Base-by-base conservation (phyloP, 140 eudicot genomes). In the Stevia rebaudiana region DNA sequence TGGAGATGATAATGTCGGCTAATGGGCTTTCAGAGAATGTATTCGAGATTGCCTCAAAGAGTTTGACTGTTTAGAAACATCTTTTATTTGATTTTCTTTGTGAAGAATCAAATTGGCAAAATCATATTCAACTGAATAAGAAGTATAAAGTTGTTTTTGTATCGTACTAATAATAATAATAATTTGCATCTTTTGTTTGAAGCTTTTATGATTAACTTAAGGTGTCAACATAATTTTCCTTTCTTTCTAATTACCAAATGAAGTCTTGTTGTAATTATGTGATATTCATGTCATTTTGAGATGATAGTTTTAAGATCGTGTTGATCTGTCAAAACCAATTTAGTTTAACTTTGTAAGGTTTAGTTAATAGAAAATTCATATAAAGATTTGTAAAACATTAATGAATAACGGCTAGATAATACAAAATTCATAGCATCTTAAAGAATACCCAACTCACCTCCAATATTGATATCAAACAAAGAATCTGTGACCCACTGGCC, bases 11-110 rank as follows among this genome's bases (percentile, higher is more conserved):
- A 11, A 67, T 88, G 79, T 71, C 89, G 0, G 66, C 84, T 3
- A 84, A 92, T 25, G 98, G 98, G 73, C 96, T 92, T 4, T 85
- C 98, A 0, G 96, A 92, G 62, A 92, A 92, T 55, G 96, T 92
- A 18, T 88, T 55, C 6, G 98, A 92, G 84, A 92, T 92, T 49
- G 95, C 98, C 12, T 83, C 96, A 0, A 92, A 88, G 84, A 92
- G 96, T 71, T 87, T 92, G 74, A 95, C 86, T 36, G 87, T 87
- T 71, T 92, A 70, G 79, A 15, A 51, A 3, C 48, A 42, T 25
- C 22, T 11, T 35, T 37, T 21, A 9, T 8, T 36, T 33, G 24
- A 11, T 30, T 18, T 21, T 7, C 17, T 39, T 37, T 17, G 8
- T n/a, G 22, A 47, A 47, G 54, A 28, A 12, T 28, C 60, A 67